A percentile compares a stretch with the other conserved stretches of the same genome.
phyloP scores from a whole-genome alignment of 768 basidiomycete species.

The Infundibulicybe gibba region DNA sequence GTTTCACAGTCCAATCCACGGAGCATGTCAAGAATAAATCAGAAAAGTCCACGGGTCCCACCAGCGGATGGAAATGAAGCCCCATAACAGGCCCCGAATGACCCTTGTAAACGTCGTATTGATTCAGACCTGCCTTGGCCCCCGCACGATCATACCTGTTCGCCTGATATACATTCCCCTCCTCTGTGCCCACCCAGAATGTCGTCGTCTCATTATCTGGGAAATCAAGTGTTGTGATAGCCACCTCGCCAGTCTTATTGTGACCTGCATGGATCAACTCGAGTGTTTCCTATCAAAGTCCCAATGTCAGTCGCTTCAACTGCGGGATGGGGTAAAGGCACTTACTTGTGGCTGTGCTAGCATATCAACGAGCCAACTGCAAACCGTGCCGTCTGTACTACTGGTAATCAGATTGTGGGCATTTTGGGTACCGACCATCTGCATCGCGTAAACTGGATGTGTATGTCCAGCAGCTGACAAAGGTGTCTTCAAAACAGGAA shows the following conservation, averaged over 20 bases:
- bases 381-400: conserved; percentile 95
- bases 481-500: conserved; percentile 95
- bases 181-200: conserved; percentile 98
- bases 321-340: background rate
- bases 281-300: conserved; percentile 73
- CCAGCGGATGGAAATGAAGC: conserved; percentile 89
- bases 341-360: conserved; percentile 92
- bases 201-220: conserved; percentile 95
- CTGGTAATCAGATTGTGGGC: conserved; percentile 96
- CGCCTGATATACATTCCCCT: conserved; percentile 95
- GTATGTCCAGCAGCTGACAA: conserved; percentile 95
- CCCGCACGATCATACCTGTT: conserved; percentile 97
- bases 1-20: conserved; percentile 97
- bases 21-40: conserved; percentile 92
- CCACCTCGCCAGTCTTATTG: conserved; percentile 95
- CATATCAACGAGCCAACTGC: conserved; percentile 99
- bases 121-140: conserved; percentile 92
- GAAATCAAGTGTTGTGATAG: conserved; percentile 91
- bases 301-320: background rate
- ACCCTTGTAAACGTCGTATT: conserved; percentile 88
- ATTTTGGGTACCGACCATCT: conserved; percentile 98
- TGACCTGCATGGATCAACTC: conserved; percentile 87
- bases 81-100: conserved; percentile 95
- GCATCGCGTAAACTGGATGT: conserved; percentile 97
- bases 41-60: conserved; percentile 91